Percentiles rank a stretch among this genome's conserved stretches.
Evolutionary conservation across 225 moss, liverwort and hornwort species (phyloP).

Genomic region (Neckera pumila): DNA sequence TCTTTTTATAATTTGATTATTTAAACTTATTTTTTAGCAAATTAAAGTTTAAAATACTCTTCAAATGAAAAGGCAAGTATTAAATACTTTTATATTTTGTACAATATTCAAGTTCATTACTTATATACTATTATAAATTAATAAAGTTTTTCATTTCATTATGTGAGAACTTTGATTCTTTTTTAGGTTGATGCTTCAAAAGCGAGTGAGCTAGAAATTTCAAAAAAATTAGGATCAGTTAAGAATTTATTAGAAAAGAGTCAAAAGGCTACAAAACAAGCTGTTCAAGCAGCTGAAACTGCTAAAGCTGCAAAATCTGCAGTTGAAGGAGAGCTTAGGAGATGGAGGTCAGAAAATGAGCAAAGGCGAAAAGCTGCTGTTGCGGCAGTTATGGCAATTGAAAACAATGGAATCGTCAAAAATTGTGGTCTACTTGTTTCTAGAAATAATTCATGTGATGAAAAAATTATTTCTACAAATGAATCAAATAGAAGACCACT

Average conservation of each 20-base stretch:
- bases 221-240: constrained; percentile 6
- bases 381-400: constrained; percentile 30
- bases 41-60: neutral
- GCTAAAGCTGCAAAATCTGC: constrained; percentile 30
- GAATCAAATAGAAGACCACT: neutral
- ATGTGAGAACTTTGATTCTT: neutral
- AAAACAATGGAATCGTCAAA: neutral
- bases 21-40: accelerated
- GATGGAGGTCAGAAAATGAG: constrained; percentile 38
- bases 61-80: neutral
- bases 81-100: neutral
- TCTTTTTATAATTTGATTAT: neutral
- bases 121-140: neutral
- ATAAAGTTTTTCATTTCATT: no score
- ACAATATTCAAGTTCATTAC: neutral
- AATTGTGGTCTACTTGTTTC: neutral
- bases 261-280: constrained; percentile 22
- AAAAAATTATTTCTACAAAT: neutral
- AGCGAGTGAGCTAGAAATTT: constrained; percentile 22
- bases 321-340: constrained; percentile 32
- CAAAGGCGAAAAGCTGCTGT: constrained; percentile 24
- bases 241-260: constrained; percentile 10
- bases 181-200: constrained; percentile 29
- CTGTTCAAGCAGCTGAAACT: constrained; percentile 17
- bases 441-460: neutral